These are phyloP conservation scores for Bryoerythrophyllum caledonicum DNA, from an alignment of 225 moss, liverwort and hornwort species.

Conservation along the genomic window DNA sequence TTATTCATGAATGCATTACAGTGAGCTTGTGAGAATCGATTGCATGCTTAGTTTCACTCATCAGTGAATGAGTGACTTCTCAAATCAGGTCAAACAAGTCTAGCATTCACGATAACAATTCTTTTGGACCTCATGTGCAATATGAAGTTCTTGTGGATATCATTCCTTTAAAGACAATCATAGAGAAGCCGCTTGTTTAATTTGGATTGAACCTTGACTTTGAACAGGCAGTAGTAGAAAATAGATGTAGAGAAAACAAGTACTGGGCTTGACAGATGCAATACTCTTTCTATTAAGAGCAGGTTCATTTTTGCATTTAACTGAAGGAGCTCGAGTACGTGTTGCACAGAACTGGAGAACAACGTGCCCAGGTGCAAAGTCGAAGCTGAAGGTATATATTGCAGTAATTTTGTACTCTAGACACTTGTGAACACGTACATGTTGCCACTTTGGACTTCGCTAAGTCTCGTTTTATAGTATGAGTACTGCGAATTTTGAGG, in stretches of 20 bases:
- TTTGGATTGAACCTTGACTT: background rate
- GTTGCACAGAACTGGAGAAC: background rate
- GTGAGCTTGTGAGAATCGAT: background rate
- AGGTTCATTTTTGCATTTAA: background rate
- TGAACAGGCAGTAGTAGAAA: background rate
- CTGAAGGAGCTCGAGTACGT: background rate
- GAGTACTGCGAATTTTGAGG: background rate
- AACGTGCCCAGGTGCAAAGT: background rate
- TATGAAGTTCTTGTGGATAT: background rate
- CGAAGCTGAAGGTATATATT: background rate
- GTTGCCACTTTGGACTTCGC: background rate
- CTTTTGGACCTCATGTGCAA: no score
- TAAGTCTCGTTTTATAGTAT: background rate
- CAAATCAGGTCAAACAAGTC: background rate
- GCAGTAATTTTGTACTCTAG: background rate
- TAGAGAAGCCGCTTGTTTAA: background rate
- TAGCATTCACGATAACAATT: background rate
- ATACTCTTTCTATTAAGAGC: no score
- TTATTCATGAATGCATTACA: background rate
- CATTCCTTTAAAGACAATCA: background rate
- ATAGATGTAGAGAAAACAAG: no score
- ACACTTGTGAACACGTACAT: background rate
- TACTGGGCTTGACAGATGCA: no score
- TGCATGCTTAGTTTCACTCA: background rate
- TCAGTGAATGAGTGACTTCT: background rate